Percentiles rank a stretch among this genome's conserved stretches.
Evolutionary conservation across 768 basidiomycete genomes (phyloP).

Genomic region (Peribolospora baueri): DNA sequence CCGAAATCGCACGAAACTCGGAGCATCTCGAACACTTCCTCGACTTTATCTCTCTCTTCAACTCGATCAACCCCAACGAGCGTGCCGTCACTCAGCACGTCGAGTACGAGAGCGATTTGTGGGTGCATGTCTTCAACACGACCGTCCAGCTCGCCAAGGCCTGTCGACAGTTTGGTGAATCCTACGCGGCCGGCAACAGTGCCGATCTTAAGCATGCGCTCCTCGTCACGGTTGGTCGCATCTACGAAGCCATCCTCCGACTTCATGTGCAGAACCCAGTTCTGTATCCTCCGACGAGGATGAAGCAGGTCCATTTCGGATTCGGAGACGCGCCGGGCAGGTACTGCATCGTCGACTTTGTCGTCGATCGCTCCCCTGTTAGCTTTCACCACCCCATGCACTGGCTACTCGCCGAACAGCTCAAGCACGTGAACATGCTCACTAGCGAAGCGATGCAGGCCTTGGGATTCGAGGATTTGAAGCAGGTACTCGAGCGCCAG

Average conservation of each 20-base stretch:
- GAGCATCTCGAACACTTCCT: conserved; percentile 47
- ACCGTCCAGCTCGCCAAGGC: conserved; percentile 70
- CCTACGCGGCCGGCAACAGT: conserved; percentile 33
- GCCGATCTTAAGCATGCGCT: conserved; percentile 32
- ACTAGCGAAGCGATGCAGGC: conserved; percentile 28
- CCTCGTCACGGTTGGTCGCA: conserved; percentile 30
- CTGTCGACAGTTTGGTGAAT: conserved; percentile 70
- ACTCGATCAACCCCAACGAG: conserved; percentile 75
- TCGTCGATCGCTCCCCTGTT: conserved; percentile 35
- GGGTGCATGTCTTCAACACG: conserved; percentile 91
- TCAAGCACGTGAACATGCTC: conserved; percentile 55
- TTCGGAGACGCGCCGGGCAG: background rate
- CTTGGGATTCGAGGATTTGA: background rate
- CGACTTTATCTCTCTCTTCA: conserved; percentile 63
- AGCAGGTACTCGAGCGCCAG: background rate
- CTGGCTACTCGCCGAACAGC: conserved; percentile 68
- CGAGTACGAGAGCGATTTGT: conserved; percentile 88
- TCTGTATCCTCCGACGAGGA: too few relatives aligned
- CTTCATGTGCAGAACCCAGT: background rate
- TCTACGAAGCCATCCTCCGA: background rate
- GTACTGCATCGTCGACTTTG: conserved; percentile 36
- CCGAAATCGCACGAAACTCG: conserved; percentile 43
- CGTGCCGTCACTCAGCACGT: conserved; percentile 60
- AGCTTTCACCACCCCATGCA: conserved; percentile 83
- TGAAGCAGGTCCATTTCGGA: background rate